phyloP scores from a whole-genome alignment of 805 yeast species.

The Pichia eremophila region DNA sequence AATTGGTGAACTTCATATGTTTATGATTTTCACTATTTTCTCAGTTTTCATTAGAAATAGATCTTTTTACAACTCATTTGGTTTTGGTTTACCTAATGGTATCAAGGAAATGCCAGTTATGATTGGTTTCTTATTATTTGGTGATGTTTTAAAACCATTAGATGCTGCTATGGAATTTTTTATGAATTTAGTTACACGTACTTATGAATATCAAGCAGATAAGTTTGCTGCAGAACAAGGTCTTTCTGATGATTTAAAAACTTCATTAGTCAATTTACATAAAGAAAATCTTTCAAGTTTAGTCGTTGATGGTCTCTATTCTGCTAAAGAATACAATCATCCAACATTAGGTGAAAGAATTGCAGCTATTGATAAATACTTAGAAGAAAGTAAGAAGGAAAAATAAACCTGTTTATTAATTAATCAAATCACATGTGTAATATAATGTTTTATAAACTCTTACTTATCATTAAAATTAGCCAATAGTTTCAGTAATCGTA shows the following conservation, averaged over 20 bases:
- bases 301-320: conserved; percentile 83
- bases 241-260: conserved; percentile 55
- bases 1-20: conserved; percentile 54
- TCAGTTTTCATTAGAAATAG: conserved; percentile 71
- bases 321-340: conserved; percentile 83
- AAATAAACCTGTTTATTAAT: conserved; percentile 4
- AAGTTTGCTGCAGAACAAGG: conserved; percentile 72
- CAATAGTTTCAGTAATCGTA: no score
- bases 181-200: conserved; percentile 67
- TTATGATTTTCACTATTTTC: conserved; percentile 61
- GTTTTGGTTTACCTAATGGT: conserved; percentile 36
- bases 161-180: conserved; percentile 59
- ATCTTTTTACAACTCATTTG: conserved; percentile 71
- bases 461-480: no score
- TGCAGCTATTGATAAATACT: conserved; percentile 47
- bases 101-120: conserved; percentile 54
- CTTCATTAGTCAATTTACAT: conserved; percentile 65
- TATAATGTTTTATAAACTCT: background rate
- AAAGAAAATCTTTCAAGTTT: conserved; percentile 77
- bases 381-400: conserved; percentile 14
- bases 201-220: conserved; percentile 91
- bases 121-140: conserved; percentile 74
- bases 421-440: no score
- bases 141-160: conserved; percentile 69
- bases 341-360: conserved; percentile 90